Percentiles rank a stretch among this genome's conserved stretches.
Evolutionary conservation across 2,329 filamentous ascomycete species (phyloP).

Genomic region (Fonsecaea nubica): DNA sequence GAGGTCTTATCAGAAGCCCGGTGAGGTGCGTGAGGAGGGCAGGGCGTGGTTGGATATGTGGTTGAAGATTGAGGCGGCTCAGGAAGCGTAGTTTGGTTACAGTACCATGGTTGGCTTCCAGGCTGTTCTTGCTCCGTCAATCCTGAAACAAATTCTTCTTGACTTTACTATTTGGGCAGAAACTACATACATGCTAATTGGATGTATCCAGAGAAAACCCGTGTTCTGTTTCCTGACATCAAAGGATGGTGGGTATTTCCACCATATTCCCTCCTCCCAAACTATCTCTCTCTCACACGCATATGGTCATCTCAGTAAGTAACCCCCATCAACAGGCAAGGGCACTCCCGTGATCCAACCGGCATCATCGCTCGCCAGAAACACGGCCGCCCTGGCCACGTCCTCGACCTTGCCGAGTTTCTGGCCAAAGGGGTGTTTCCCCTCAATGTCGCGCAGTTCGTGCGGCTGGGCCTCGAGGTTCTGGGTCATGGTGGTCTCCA

Average conservation of each 20-base stretch:
- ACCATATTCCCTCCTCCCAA: too few species aligned
- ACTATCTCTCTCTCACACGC: slow-evolving; percentile 5
- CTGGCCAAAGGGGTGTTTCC: slow-evolving; percentile 31
- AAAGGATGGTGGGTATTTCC: too few species aligned
- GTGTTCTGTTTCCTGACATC: too few species aligned
- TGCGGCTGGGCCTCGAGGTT: slow-evolving; percentile 46
- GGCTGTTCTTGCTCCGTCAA: background rate
- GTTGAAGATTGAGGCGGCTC: slow-evolving; percentile 34
- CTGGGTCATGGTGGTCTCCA: slow-evolving; percentile 47
- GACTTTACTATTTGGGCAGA: too few species aligned
- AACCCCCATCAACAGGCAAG: slow-evolving; percentile 57
- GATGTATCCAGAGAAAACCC: background rate
- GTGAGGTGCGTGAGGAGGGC: slow-evolving; percentile 19
- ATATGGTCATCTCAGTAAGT: slow-evolving; percentile 36
- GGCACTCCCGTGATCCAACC: slow-evolving; percentile 54
- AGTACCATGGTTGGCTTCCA: background rate
- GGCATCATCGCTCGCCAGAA: slow-evolving; percentile 56
- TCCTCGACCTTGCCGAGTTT: slow-evolving; percentile 41
- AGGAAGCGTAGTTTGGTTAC: slow-evolving; percentile 12
- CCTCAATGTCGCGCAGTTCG: slow-evolving; percentile 25
- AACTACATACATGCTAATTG: background rate
- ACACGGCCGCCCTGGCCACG: slow-evolving; percentile 51
- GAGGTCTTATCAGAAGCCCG: slow-evolving; percentile 19
- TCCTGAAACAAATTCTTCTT: background rate
- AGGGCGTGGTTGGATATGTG: slow-evolving; percentile 33